Conservation (phyloP, 495 filamentous ascomycete species). For the Tuber melanosporum region DNA sequence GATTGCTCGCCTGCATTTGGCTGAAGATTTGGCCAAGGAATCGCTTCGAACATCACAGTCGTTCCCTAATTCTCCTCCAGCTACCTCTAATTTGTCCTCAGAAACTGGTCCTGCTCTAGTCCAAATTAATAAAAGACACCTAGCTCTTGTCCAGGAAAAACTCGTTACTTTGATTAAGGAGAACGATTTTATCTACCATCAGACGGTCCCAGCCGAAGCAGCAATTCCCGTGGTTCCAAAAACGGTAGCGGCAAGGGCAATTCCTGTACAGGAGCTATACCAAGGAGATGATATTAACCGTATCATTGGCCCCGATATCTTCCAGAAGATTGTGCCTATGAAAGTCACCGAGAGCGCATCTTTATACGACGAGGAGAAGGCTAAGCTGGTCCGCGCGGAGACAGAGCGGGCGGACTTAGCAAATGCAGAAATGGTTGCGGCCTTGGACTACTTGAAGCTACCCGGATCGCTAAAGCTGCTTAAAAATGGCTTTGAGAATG, state of each 20-base stretch:
- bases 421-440: constrained; percentile 91
- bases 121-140: constrained; percentile 76
- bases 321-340: constrained; percentile 93
- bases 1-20: constrained; percentile 73
- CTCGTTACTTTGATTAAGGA: constrained; percentile 72
- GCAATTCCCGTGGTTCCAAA: constrained; percentile 75
- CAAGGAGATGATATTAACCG: constrained; percentile 93
- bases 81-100: constrained; percentile 73
- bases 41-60: constrained; percentile 68
- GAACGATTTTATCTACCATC: constrained; percentile 98
- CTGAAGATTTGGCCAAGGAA: constrained; percentile 67
- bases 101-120: constrained; percentile 67
- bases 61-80: constrained; percentile 71
- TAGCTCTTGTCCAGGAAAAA: constrained; percentile 71
- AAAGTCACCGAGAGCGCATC: constrained; percentile 94
- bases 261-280: constrained; percentile 93
- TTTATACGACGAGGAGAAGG: constrained; percentile 97
- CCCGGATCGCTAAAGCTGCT: constrained; percentile 83
- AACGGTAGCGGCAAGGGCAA: constrained; percentile 93
- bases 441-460: constrained; percentile 85
- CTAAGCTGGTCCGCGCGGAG: constrained; percentile 88
- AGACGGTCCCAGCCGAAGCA: constrained; percentile 78
- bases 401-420: constrained; percentile 85
- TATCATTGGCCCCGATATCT: constrained; percentile 95
- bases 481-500: constrained; percentile 88